Conservation (phyloP, 306 rosid genomes). For the Fragaria nilgerrensis region DNA sequence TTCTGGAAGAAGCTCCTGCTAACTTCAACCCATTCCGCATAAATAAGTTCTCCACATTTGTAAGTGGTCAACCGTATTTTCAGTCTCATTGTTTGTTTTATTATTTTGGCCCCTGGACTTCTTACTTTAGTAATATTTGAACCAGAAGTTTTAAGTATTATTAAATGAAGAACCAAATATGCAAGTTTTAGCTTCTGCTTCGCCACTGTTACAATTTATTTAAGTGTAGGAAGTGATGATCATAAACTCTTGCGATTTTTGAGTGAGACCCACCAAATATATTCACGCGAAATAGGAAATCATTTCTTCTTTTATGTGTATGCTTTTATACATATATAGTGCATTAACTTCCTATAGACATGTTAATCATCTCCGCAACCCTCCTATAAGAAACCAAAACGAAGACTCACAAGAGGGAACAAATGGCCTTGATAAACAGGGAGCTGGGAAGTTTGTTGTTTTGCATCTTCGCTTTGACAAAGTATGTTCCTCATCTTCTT, state of each 20-base stretch:
- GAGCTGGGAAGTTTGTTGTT: constrained; percentile 70
- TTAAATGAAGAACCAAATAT: background rate
- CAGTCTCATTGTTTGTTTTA: background rate
- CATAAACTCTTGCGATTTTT: background rate
- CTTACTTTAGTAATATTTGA: background rate
- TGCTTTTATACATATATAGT: background rate
- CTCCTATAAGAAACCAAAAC: constrained; percentile 37
- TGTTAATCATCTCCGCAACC: constrained; percentile 67
- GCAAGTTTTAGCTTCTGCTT: background rate
- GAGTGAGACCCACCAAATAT: background rate
- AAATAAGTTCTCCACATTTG: constrained; percentile 67
- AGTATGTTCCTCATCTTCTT: constrained; percentile 42
- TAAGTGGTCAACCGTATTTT: constrained; percentile 46
- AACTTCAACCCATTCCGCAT: constrained; percentile 71
- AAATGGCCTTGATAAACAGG: constrained; percentile 31
- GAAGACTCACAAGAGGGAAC: constrained; percentile 39
- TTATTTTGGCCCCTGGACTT: background rate
- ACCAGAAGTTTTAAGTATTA: background rate
- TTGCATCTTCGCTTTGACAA: constrained; percentile 95
- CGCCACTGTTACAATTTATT: background rate
- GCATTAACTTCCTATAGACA: background rate
- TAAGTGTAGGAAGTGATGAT: background rate
- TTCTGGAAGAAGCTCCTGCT: constrained; percentile 74
- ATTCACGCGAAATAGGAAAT: background rate
- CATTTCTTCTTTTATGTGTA: background rate